phyloP scores from a whole-genome alignment of 192 early-diverging fungal species.

The Allomyces macrogynus region DNA sequence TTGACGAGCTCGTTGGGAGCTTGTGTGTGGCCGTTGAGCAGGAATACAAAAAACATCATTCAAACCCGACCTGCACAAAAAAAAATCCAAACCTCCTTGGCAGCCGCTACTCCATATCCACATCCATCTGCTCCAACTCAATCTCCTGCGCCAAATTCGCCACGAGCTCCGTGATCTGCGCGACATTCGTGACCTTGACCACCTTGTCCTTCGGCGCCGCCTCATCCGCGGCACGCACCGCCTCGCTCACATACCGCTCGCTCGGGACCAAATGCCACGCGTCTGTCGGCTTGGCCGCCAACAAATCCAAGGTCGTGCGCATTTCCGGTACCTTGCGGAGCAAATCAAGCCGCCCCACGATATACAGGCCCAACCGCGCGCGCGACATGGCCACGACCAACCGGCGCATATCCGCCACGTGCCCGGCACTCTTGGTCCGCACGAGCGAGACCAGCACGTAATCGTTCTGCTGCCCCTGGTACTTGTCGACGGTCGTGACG shows the following conservation, averaged over 20 bases:
- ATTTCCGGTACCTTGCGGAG: conserved; percentile 73
- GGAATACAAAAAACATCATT: too few relatives aligned
- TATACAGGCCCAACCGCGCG: conserved; percentile 80
- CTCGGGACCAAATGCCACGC: conserved; percentile 25
- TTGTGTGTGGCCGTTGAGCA: too few relatives aligned
- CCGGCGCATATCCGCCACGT: conserved; percentile 80
- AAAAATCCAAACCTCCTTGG: too few relatives aligned
- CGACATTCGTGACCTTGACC: not conserved
- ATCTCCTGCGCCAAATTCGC: not conserved
- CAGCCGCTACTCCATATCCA: not conserved
- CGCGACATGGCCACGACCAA: conserved; percentile 85
- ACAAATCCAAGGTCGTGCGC: conserved; percentile 34
- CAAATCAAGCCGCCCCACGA: conserved; percentile 55
- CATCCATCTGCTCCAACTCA: conserved; percentile 3
- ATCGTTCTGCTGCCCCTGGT: conserved; percentile 89
- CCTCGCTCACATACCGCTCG: conserved; percentile 15
- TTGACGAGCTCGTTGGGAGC: too few relatives aligned
- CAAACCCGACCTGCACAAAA: too few relatives aligned
- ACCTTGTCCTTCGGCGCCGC: conserved; percentile 1
- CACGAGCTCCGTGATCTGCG: not conserved
- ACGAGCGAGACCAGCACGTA: conserved; percentile 86
- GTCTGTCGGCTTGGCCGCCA: conserved; percentile 42
- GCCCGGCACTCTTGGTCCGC: conserved; percentile 69
- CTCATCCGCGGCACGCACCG: conserved; percentile 3
- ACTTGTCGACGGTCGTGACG: conserved; percentile 88